Evolutionary conservation across 208 protist genomes (phyloP).

Genomic region (Leishmania gerbilli): DNA sequence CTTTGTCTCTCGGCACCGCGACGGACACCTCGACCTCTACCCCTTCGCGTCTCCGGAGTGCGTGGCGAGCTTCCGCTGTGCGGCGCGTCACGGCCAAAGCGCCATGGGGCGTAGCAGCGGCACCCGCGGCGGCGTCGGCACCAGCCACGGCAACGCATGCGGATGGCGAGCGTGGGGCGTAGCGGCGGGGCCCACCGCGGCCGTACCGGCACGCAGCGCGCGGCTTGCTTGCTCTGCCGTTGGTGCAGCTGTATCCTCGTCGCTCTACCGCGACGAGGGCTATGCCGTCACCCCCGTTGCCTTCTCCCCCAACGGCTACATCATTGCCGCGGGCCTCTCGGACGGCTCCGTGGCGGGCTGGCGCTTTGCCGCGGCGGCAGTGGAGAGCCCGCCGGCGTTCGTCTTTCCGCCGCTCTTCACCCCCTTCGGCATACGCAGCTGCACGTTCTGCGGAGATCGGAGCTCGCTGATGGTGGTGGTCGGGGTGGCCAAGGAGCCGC

Average conservation of each 20-base stretch:
- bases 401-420: conserved; percentile 45
- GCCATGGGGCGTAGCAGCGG: not conserved
- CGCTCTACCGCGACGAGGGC: not conserved
- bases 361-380: conserved; percentile 50
- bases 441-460: conserved; percentile 70
- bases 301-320: conserved; percentile 72
- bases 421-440: conserved; percentile 42
- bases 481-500: conserved; percentile 54
- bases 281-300: conserved; percentile 48
- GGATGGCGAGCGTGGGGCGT: conserved; percentile 17
- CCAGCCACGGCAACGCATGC: not conserved
- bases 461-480: conserved; percentile 63
- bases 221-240: not conserved
- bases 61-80: conserved; percentile 65
- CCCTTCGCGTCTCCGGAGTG: conserved; percentile 73
- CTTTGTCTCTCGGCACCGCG: conserved; percentile 59
- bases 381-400: conserved; percentile 43
- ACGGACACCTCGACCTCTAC: conserved; percentile 81
- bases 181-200: not conserved
- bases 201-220: not conserved
- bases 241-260: not conserved
- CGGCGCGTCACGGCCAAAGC: conserved; percentile 16
- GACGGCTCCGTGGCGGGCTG: conserved; percentile 75
- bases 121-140: not conserved
- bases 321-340: conserved; percentile 68